Evolutionary conservation across 129 eudicot species (phyloP).

Genomic region (Pulicaria dysenterica): DNA sequence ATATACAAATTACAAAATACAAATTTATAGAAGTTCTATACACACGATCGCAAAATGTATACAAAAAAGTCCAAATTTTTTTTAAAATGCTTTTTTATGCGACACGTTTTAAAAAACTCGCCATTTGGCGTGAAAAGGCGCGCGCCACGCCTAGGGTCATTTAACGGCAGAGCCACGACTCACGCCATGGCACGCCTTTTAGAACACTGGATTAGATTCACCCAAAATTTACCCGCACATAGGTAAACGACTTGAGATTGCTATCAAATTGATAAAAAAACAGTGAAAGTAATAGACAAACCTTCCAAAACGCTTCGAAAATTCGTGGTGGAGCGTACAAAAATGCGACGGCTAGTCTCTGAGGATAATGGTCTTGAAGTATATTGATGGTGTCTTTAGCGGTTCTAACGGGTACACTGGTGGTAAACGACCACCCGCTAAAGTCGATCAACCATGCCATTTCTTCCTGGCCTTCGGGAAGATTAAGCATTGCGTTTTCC

Average conservation of each 20-base stretch:
- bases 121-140: too few relatives aligned
- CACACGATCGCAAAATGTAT: too few relatives aligned
- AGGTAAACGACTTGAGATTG: not conserved
- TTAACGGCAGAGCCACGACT: too few relatives aligned
- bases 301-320: conserved; percentile 91
- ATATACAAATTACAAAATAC: too few relatives aligned
- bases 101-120: too few relatives aligned
- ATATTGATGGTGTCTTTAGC: conserved; percentile 76
- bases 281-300: conserved; percentile 9
- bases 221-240: not conserved
- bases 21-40: too few relatives aligned
- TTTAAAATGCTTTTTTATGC: too few relatives aligned
- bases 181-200: too few relatives aligned
- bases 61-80: too few relatives aligned
- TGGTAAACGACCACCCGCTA: conserved; percentile 78
- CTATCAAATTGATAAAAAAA: conserved; percentile 9
- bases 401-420: conserved; percentile 64
- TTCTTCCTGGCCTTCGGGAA: conserved; percentile 93
- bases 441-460: conserved; percentile 94
- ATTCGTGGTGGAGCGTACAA: conserved; percentile 79
- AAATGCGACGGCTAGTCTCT: conserved; percentile 77
- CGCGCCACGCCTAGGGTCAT: too few relatives aligned
- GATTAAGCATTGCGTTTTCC: conserved; percentile 85
- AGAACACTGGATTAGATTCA: too few relatives aligned
- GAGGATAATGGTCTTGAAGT: conserved; percentile 89